Evolutionary conservation across 2,329 filamentous ascomycete genomes (phyloP), one percentile per base, ranked within the genome.

Genomic region (Fusarium sp.): DNA sequence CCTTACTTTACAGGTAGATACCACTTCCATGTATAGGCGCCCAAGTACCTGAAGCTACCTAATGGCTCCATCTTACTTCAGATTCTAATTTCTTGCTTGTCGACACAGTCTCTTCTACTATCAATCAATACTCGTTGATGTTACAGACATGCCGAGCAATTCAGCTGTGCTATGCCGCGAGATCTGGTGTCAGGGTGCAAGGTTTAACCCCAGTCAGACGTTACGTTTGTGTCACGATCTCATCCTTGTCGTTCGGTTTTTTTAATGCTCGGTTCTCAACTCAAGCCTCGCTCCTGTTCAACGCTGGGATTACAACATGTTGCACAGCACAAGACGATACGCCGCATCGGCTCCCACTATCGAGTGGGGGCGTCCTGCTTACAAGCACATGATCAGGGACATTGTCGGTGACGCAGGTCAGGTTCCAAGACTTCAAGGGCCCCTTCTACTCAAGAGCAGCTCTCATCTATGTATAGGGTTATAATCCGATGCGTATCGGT

Each of bases 101-200:
- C 47, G 34, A 51, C 34, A 38, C 47, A 30, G 26, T 28, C 23
- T 40, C 15, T 28, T 51, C 18, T 15, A 23, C 23, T 16, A 16
- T 51, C 23, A 9, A 51, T 30, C 12, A 23, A 6, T 23, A 33
- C 23, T 51, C 23, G 23, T 57, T 58, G 55, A 66, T 31, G 56
- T 51, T 58, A 53, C 66, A 59, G 62, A 47, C 72, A 69, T 67
- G 62, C 46, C 51, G 61, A 64, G 57, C 31, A 59, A 56, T 55
- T 62, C 64, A 72, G 65, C 72, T 70, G 70, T 67, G 66, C 58
- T 67, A 73, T 75, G 66, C 72, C 71, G 68, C 67, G 55, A 72
- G 72, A 75, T 75, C 72, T 75, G 52, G 72, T 72, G 46, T 71
- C 58, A 65, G 68, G 68, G 62, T 65, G 69, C 62, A 62, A 70